Percentiles rank a stretch among this genome's conserved stretches.
phyloP scores from a whole-genome alignment of 805 yeast species.

The Ogataea siamensis region DNA sequence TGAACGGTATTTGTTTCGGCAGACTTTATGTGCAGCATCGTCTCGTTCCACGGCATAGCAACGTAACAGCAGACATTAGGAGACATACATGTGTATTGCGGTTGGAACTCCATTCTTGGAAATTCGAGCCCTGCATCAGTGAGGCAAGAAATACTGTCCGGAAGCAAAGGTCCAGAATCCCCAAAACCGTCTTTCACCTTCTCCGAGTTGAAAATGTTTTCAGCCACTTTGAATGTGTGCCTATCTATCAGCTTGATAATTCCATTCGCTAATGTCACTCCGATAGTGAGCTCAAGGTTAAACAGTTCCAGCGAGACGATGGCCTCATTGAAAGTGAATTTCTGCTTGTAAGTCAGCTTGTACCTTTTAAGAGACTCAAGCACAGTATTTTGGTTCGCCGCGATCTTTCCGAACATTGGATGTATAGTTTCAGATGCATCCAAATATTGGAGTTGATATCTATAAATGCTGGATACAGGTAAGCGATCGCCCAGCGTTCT shows the following conservation, averaged over 20 bases:
- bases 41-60: conserved; percentile 28
- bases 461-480: conserved; percentile 23
- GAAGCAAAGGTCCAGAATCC: conserved; percentile 23
- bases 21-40: conserved; percentile 24
- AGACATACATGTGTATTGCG: conserved; percentile 43
- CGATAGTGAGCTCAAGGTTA: conserved; percentile 40
- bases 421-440: conserved; percentile 18
- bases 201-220: conserved; percentile 19
- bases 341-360: conserved; percentile 22
- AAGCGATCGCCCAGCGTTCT: conserved; percentile 14
- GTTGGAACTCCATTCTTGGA: conserved; percentile 35
- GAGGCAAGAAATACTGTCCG: conserved; percentile 39
- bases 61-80: conserved; percentile 49
- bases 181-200: conserved; percentile 1
- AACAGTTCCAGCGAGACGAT: conserved; percentile 32
- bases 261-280: conserved; percentile 44
- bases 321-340: conserved; percentile 28
- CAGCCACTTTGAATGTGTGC: conserved; percentile 24
- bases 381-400: conserved; percentile 17
- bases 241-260: conserved; percentile 45
- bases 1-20: conserved; percentile 21
- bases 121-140: conserved; percentile 56
- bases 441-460: conserved; percentile 28
- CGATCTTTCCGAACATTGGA: conserved; percentile 27
- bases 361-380: conserved; percentile 12